These are phyloP conservation scores for Penicillium pulvis DNA, from an alignment of 495 filamentous ascomycete species.

Conservation along the genomic window DNA sequence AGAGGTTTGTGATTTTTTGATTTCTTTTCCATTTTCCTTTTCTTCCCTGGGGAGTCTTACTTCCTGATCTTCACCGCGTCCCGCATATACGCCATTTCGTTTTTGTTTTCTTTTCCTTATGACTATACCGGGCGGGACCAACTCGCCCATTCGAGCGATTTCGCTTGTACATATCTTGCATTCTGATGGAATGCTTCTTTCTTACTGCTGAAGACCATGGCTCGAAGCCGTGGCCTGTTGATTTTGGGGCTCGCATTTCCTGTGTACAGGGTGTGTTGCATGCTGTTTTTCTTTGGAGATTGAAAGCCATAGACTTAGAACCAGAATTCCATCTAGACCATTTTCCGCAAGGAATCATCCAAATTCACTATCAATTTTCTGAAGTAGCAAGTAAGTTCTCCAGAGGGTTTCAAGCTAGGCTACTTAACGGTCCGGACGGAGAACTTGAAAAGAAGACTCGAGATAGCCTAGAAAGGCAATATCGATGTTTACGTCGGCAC, in stretches of 20 bases:
- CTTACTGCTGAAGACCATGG: constrained; percentile 3
- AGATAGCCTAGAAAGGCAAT: not conserved
- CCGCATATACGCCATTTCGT: constrained; percentile 20
- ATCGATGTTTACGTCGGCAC: not conserved
- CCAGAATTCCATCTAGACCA: constrained; percentile 24
- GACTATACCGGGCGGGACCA: constrained; percentile 24
- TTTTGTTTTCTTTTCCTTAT: constrained; percentile 11
- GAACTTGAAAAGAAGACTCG: not conserved
- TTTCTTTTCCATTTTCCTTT: constrained; percentile 24
- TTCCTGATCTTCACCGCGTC: constrained; percentile 35
- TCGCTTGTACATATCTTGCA: constrained; percentile 32
- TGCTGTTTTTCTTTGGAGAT: constrained; percentile 13
- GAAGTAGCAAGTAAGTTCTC: not conserved
- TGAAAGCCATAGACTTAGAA: constrained; percentile 31
- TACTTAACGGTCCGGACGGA: no score
- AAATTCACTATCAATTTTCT: not conserved
- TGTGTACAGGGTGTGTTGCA: constrained; percentile 18
- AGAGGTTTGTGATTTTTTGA: constrained; percentile 18
- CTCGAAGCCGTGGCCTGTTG: not conserved
- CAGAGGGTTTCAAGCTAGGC: not conserved
- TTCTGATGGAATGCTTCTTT: constrained; percentile 18
- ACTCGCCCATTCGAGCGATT: constrained; percentile 21
- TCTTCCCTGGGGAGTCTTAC: constrained; percentile 49
- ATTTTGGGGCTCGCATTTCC: not conserved
- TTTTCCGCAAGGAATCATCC: constrained; percentile 18